Evolutionary conservation across 345 rosid species (phyloP), one percentile per base, ranked within the genome.

Genomic region (Pseudoturritis turrita): DNA sequence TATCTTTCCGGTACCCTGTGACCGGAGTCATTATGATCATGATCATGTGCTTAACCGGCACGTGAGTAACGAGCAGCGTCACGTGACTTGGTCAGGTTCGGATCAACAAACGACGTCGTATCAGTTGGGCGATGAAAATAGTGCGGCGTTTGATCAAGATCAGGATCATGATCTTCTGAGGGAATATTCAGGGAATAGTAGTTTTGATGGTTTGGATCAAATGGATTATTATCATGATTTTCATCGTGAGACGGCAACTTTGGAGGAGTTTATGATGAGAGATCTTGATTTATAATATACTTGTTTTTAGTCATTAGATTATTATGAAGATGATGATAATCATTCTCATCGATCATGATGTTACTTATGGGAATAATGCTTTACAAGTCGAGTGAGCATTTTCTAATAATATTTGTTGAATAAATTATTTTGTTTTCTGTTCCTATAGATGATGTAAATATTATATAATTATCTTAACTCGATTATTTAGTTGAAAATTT

Each of bases 211-310:
- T 51, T 23, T 59, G 29, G 65, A 67, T 17, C 56, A 74, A n/a
- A 67, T 50, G 68, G 78, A 75, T 75, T 60, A 36, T 62, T n/a
- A 61, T 53, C 57, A 75, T 18, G 74, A 68, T 36, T 57, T 74
- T 8, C 54, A 59, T 3, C 49, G 2, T 10, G 67, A 73, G 19
- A 59, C 74, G n/a, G 64, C 70, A 23, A 61, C 43, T 31, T 68
- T 75, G 74, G 79, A 75, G 37, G 74, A 75, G 52, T 75, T 68
- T 62, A 68, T 75, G 70, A 75, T 75, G 79, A 68, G 50, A 44
- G 79, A 75, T 68, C 70, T 75, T 61, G 73, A 74, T 50, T 58
- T 68, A 35, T 75, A 61, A 62, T 60, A 61, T 41, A 52, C 21
- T n/a, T 67, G 5, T 29, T 40, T 63, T 11, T 39, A 66, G 65